Conservation (phyloP, 495 filamentous ascomycete genomes). For the Hamigera avellanea region DNA sequence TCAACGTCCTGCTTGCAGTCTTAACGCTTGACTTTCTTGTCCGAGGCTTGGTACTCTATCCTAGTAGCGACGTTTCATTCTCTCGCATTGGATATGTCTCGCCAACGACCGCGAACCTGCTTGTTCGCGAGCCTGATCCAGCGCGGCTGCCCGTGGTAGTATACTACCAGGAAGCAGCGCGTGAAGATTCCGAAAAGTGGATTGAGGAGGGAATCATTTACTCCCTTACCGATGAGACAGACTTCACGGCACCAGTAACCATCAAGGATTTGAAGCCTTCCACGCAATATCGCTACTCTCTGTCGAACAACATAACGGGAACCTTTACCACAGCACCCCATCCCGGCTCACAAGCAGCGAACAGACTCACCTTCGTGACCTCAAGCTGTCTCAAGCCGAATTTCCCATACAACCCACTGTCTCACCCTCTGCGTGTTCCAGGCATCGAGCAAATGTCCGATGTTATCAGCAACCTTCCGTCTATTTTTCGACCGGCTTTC, state of each 20-base stretch:
- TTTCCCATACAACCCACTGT: slow-evolving; percentile 74
- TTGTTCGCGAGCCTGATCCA: slow-evolving; percentile 72
- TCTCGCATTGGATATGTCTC: slow-evolving; percentile 79
- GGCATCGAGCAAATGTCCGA: slow-evolving; percentile 57
- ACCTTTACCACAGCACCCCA: slow-evolving; percentile 63
- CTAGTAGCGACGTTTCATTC: slow-evolving; percentile 66
- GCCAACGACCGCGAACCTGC: slow-evolving; percentile 61
- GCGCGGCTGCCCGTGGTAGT: slow-evolving; percentile 64
- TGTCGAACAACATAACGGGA: slow-evolving; percentile 75
- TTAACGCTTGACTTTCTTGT: slow-evolving; percentile 66
- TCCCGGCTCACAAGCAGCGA: slow-evolving; percentile 45
- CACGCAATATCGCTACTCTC: slow-evolving; percentile 66
- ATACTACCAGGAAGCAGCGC: slow-evolving; percentile 38
- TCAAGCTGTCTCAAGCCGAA: slow-evolving; percentile 84
- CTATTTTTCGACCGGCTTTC: slow-evolving; percentile 53
- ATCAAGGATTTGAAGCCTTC: slow-evolving; percentile 43
- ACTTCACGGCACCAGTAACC: slow-evolving; percentile 61
- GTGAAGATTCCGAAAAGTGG: slow-evolving; percentile 36
- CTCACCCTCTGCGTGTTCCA: slow-evolving; percentile 69
- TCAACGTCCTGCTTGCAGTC: slow-evolving; percentile 56
- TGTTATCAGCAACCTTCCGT: slow-evolving; percentile 47
- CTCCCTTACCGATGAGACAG: slow-evolving; percentile 60
- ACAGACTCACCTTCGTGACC: slow-evolving; percentile 74
- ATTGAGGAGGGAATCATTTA: slow-evolving; percentile 50
- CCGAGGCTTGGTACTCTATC: slow-evolving; percentile 53